phyloP scores from a whole-genome alignment of 768 basidiomycete genomes.

The Gautieria morchelliformis region DNA sequence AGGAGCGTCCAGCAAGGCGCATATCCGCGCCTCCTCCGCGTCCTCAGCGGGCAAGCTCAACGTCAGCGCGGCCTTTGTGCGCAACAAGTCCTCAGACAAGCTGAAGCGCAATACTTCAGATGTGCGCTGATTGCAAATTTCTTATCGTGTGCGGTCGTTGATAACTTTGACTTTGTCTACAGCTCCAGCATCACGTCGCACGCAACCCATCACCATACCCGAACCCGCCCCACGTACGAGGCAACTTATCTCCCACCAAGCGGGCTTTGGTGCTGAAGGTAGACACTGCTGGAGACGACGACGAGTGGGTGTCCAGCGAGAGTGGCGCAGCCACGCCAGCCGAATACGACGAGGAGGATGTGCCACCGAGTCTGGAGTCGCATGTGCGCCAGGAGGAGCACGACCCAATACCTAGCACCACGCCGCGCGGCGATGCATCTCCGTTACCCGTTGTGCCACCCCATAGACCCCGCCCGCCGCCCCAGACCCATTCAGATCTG shows the following conservation, averaged over 20 bases:
- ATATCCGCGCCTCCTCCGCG: constrained; percentile 1
- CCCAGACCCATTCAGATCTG: constrained; percentile 2
- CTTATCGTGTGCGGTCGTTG: neutral
- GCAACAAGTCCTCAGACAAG: constrained; percentile 6
- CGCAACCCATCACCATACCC: neutral
- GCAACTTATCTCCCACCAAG: constrained; percentile 2
- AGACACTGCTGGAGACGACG: constrained; percentile 34
- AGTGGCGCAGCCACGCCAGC: constrained; percentile 66
- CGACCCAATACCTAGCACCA: neutral
- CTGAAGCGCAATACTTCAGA: constrained; percentile 3
- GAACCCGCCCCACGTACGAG: constrained; percentile 2
- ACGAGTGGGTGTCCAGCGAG: constrained; percentile 73
- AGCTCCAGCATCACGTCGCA: neutral
- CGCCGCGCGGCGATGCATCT: neutral
- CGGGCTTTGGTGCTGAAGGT: neutral
- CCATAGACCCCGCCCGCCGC: neutral
- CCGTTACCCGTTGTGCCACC: neutral
- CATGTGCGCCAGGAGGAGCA: neutral
- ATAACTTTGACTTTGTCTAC: neutral
- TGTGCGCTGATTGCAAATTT: neutral
- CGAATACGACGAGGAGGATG: constrained; percentile 32
- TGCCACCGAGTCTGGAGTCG: neutral
- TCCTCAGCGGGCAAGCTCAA: neutral
- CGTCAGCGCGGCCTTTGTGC: neutral
- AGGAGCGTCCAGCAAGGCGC: neutral